A percentile compares a stretch with the other conserved stretches of the same genome.
These are phyloP conservation scores for Sequoia sempervirens DNA, from an alignment of 75 land plant genomes.

Conservation along the genomic window DNA sequence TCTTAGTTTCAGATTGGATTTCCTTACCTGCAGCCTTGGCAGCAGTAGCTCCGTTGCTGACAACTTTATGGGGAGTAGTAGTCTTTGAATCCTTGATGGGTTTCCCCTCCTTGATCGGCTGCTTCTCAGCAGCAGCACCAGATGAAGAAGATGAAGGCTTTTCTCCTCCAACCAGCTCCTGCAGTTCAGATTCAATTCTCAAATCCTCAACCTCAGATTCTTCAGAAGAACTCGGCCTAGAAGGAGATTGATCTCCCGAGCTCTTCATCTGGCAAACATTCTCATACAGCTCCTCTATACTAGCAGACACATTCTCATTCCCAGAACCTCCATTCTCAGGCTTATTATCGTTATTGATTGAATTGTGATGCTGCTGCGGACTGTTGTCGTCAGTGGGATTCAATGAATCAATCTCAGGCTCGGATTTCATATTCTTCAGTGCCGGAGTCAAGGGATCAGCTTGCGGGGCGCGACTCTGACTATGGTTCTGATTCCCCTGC, in stretches of 20 bases:
- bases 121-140: constrained; percentile 20
- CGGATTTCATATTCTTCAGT: background rate
- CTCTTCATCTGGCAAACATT: constrained; percentile 69
- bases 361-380: background rate
- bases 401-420: background rate
- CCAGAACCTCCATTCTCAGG: constrained; percentile 8
- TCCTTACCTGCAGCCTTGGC: constrained; percentile 13
- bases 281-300: constrained; percentile 50
- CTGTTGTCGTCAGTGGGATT: background rate
- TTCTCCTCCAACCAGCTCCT: constrained; percentile 57
- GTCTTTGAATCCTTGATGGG: constrained; percentile 13
- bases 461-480: background rate
- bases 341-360: background rate
- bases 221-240: constrained; percentile 30
- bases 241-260: constrained; percentile 35
- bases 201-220: constrained; percentile 64
- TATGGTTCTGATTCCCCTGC: background rate
- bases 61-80: constrained; percentile 4
- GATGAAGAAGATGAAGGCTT: background rate
- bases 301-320: constrained; percentile 24
- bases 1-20: constrained; percentile 7
- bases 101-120: constrained; percentile 26
- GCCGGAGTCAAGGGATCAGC: too few relatives aligned
- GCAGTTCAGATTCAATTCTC: constrained; percentile 63
- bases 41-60: constrained; percentile 9